Base-by-base conservation (phyloP, 345 rosid genomes). In the Melastoma malabathricum region DNA sequence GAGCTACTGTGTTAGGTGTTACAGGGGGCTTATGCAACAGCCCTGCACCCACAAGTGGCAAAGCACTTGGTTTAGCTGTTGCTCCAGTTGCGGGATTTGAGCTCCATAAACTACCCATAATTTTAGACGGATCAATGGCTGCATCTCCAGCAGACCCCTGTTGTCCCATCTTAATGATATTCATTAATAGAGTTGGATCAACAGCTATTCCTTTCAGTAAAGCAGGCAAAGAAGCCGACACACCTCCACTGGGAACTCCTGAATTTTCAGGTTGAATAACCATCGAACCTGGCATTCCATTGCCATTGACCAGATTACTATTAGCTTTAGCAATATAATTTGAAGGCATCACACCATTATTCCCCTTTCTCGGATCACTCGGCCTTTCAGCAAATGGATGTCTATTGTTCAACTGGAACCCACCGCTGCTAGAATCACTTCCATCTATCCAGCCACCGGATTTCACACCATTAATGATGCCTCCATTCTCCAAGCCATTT, bases 161-260 rank as follows among this genome's bases (percentile, higher is more conserved):
- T 53, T 81, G 84, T 38, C 86, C 82, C 79, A 77, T 72, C 77
- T 84, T 81, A 47, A 92, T 76, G 50, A 84, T 25, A 63, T 72
- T 81, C 47, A 80, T 23, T 63, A 92, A 54, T 80, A 77, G 70
- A 48, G 83, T 71, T 15, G 99, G 97, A 73, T 84, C 80, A 45
- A 69, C 85, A n/a, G 70, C 81, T 43, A 89, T 77, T 59, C 75
- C 78, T 61, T 84, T 80, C 72, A 80, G 66, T 29, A 84, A 58
- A 49, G 75, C 69, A 57, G 85, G 80, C 27, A 81, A 58, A 1
- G 83, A 70, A 31, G 64, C 44, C 6, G 66, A 45, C 10, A 68
- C 50, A 68, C 60, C 57, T 18, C 69, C 48, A 51, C 61, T 63
- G 47, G 65, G 38, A 55, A 56, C 53, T 22, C 74, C 64, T 2